phyloP scores from a whole-genome alignment of 164 flowering plant genomes.

The Brasenia schreberi region DNA sequence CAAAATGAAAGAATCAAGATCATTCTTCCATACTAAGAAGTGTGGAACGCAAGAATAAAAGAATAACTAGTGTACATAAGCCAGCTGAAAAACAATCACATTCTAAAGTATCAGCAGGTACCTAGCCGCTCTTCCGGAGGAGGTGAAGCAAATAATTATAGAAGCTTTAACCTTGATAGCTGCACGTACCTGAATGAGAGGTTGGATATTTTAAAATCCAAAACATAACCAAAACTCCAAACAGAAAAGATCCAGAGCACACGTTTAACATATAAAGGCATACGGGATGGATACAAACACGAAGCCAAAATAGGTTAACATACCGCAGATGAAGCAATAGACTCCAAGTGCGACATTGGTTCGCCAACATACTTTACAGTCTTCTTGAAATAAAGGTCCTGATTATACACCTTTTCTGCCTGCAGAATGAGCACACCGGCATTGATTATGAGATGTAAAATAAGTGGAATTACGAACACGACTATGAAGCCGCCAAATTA shows the following conservation, averaged over 20 bases:
- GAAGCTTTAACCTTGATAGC: slow-evolving; percentile 90
- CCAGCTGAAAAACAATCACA: background rate
- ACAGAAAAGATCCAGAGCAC: background rate
- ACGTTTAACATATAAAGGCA: background rate
- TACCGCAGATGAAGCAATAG: slow-evolving; percentile 96
- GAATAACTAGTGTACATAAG: background rate
- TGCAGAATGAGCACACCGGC: slow-evolving; percentile 16
- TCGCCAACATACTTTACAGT: slow-evolving; percentile 76
- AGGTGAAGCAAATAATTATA: slow-evolving; percentile 71
- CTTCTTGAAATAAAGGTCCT: slow-evolving; percentile 72
- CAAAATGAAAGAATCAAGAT: background rate
- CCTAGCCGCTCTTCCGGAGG: slow-evolving; percentile 95
- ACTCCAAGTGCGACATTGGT: slow-evolving; percentile 88
- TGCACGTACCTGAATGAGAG: slow-evolving; percentile 49
- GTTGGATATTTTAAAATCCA: background rate
- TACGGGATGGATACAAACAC: no score
- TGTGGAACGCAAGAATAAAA: background rate
- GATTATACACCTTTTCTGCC: slow-evolving; percentile 96
- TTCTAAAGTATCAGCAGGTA: slow-evolving; percentile 10
- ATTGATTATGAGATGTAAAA: no score
- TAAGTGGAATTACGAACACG: no score
- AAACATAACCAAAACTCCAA: background rate
- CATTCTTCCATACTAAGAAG: background rate
- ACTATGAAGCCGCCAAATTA: no score
- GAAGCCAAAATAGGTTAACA: background rate